Conservation (phyloP, 176 grass and related monocot genomes). For the Zoysia pacifica region DNA sequence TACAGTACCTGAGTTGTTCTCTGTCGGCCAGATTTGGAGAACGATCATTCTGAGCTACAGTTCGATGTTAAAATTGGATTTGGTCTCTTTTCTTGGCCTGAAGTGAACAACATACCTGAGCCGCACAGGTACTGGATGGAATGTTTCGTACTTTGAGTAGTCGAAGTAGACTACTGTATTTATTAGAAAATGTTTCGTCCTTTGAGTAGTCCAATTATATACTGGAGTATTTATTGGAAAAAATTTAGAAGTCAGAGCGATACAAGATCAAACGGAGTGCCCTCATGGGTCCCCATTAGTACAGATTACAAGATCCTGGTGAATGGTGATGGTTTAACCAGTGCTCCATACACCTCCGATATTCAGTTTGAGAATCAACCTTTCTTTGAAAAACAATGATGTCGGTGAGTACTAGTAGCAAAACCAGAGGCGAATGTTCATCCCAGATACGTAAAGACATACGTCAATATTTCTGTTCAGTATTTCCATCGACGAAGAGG, state of each 20-base stretch:
- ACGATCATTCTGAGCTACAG: neutral
- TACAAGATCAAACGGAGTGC: neutral
- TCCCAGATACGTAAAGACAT: neutral
- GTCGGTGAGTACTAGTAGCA: neutral
- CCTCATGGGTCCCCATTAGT: neutral
- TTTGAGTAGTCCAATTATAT: neutral
- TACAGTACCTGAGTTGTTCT: neutral
- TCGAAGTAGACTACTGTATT: neutral
- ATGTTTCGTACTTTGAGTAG: neutral
- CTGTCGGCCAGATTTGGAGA: neutral
- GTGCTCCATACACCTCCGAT: neutral
- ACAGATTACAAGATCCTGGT: neutral
- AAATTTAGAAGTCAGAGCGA: neutral
- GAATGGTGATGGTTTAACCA: no score
- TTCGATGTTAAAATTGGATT: neutral
- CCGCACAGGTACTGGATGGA: neutral
- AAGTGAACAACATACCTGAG: neutral
- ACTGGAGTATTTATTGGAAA: neutral
- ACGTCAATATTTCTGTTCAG: neutral
- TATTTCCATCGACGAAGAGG: neutral
- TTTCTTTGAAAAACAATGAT: neutral
- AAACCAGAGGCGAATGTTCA: neutral
- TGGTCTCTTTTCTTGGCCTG: neutral
- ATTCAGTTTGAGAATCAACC: neutral
- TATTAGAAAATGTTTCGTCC: neutral